A percentile compares a stretch with the other conserved stretches of the same genome.
phyloP scores from a whole-genome alignment of 2,329 filamentous ascomycete genomes.

The Corniculantispora saksenae region DNA sequence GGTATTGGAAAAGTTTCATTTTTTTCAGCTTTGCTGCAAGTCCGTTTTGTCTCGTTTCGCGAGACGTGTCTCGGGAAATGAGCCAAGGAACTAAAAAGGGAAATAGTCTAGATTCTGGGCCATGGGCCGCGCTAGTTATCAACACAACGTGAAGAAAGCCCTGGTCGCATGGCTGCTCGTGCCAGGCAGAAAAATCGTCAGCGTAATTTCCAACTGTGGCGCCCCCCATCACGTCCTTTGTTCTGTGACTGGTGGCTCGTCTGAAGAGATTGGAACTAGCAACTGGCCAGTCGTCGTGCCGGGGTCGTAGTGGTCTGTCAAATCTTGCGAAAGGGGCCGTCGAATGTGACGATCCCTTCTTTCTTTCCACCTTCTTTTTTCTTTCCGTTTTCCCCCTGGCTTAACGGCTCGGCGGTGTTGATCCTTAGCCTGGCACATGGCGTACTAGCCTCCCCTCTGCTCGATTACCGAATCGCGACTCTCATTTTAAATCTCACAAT shows the following conservation, averaged over 20 bases:
- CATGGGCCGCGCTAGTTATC: not conserved
- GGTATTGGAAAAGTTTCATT: not conserved
- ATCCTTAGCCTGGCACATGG: not conserved
- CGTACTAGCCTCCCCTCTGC: not conserved
- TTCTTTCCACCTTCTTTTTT: not conserved
- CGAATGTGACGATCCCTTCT: not conserved
- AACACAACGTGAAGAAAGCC: not conserved
- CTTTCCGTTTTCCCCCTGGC: not conserved
- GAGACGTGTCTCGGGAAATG: conserved; percentile 5
- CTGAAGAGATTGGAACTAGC: not conserved
- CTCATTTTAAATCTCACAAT: not conserved
- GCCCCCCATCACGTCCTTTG: not conserved
- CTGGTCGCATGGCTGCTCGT: no score
- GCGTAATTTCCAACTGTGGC: conserved; percentile 1
- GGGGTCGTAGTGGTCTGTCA: not conserved
- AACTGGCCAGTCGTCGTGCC: not conserved
- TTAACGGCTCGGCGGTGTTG: not conserved
- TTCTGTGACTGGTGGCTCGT: not conserved
- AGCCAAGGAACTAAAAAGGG: not conserved
- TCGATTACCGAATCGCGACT: conserved; percentile 10
- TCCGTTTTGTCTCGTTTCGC: not conserved
- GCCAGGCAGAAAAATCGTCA: not conserved
- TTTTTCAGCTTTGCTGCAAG: not conserved
- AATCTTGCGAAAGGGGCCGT: conserved; percentile 8
- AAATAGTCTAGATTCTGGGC: not conserved